Evolutionary conservation across 306 rosid species (phyloP).

Genomic region (Cucurbita pepo): DNA sequence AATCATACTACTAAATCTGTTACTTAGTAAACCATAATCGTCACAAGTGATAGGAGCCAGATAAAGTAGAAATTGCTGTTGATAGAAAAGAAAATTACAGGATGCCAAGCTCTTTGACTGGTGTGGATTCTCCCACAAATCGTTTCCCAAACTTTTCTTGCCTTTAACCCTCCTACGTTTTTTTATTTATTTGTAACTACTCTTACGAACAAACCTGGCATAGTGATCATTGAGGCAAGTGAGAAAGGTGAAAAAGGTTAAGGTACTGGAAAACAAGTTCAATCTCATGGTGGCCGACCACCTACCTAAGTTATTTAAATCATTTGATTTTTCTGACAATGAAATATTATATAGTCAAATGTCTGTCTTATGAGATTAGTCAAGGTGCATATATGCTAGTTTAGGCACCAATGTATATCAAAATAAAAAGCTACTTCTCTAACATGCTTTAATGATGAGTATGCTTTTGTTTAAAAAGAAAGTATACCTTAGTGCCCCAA

Average conservation of each 20-base stretch:
- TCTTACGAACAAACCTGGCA: neutral
- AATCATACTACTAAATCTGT: neutral
- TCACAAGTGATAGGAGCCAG: neutral
- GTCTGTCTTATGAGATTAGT: neutral
- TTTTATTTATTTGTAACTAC: neutral
- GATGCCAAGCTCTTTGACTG: neutral
- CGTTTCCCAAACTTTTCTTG: neutral
- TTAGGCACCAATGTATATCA: neutral
- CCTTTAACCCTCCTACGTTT: neutral
- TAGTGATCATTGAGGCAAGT: neutral
- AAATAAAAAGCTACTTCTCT: neutral
- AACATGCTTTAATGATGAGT: neutral
- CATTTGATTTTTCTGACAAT: neutral
- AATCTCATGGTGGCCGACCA: neutral
- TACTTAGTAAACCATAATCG: neutral
- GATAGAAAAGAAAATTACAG: neutral
- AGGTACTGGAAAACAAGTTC: neutral
- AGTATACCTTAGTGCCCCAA: neutral
- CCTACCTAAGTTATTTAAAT: neutral
- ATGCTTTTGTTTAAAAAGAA: neutral
- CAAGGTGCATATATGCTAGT: neutral
- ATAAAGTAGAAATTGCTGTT: neutral
- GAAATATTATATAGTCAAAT: neutral
- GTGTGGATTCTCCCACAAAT: neutral
- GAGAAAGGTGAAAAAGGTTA: neutral